Percentiles rank a stretch among this genome's conserved stretches.
Conservation (phyloP, 768 basidiomycete genomes). For the Postia placenta region DNA sequence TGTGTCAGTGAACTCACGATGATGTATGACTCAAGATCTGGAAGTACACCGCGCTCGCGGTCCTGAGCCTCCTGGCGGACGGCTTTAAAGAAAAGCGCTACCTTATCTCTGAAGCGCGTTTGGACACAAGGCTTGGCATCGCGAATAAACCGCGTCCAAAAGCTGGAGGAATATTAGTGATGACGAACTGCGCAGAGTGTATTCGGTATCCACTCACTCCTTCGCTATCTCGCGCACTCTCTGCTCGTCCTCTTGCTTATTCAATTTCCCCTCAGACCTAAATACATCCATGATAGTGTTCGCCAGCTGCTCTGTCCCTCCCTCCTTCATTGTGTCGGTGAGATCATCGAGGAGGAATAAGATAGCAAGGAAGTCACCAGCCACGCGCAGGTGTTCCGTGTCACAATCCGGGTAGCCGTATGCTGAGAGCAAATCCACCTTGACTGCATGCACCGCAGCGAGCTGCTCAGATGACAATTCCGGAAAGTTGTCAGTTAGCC, state of each 20-base stretch:
- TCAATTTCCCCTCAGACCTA: constrained; percentile 54
- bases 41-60: constrained; percentile 48
- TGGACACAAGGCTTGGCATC: constrained; percentile 58
- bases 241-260: constrained; percentile 25
- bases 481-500: constrained; percentile 54
- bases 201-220: constrained; percentile 39
- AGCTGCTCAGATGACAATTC: constrained; percentile 47
- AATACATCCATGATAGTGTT: constrained; percentile 66
- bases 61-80: constrained; percentile 65
- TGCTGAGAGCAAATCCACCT: constrained; percentile 59
- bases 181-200: not conserved
- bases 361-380: constrained; percentile 69
- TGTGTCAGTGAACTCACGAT: constrained; percentile 17
- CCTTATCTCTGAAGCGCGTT: constrained; percentile 68
- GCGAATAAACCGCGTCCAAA: constrained; percentile 56
- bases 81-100: constrained; percentile 74
- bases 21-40: constrained; percentile 75
- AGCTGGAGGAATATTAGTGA: constrained; percentile 38
- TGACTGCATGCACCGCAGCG: constrained; percentile 54
- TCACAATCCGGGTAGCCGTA: constrained; percentile 55
- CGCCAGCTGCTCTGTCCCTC: constrained; percentile 49
- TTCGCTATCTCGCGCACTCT: constrained; percentile 63
- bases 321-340: constrained; percentile 68
- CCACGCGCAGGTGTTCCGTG: constrained; percentile 54
- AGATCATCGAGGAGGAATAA: constrained; percentile 74